These are phyloP conservation scores for Cardamine occulta DNA, from an alignment of 345 rosid species.

Conservation along the genomic window DNA sequence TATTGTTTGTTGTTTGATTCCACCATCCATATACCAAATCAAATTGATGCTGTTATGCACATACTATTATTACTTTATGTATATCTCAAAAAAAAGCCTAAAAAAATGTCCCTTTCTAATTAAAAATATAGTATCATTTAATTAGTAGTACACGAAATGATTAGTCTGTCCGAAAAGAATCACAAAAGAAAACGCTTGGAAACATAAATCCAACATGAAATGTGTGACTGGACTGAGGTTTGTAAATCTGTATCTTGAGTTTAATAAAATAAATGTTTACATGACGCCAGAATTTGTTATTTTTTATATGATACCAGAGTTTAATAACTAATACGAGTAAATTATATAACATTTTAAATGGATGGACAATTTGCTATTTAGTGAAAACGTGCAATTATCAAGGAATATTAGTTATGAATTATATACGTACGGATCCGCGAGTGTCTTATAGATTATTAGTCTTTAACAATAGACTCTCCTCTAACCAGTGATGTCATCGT, in stretches of 20 bases:
- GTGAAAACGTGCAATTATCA: slow-evolving; percentile 23
- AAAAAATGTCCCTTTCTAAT: background rate
- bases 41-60: background rate
- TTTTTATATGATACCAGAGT: background rate
- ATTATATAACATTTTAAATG: background rate
- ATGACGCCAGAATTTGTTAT: background rate
- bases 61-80: background rate
- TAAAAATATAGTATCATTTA: background rate
- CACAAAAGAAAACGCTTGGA: background rate
- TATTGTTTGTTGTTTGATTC: slow-evolving; percentile 4
- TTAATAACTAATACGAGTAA: background rate
- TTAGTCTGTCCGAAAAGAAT: background rate
- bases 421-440: slow-evolving; percentile 27
- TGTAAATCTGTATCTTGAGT: background rate
- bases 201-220: slow-evolving; percentile 20
- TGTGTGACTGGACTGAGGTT: background rate
- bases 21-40: background rate
- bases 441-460: background rate
- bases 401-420: slow-evolving; percentile 6
- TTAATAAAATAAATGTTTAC: slow-evolving; percentile 2
- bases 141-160: background rate
- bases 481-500: background rate
- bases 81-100: background rate
- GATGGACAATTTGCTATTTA: background rate
- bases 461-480: background rate